Evolutionary conservation across 768 basidiomycete species (phyloP), one percentile per base, ranked within the genome.

Genomic region (Pholiota microspora): DNA sequence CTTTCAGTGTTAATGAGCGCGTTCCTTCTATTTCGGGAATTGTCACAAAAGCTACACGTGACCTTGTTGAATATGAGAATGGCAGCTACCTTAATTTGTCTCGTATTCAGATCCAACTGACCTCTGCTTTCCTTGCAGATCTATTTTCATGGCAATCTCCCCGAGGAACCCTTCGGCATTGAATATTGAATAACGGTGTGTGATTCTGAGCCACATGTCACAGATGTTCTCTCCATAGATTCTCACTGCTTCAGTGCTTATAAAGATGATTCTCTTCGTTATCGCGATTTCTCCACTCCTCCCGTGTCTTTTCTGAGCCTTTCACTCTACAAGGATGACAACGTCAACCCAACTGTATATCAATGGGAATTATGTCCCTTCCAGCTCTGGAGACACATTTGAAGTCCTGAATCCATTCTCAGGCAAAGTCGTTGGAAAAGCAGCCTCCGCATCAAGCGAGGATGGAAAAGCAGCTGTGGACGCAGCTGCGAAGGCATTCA

Each of bases 381-480:
- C 78, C 13, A 71, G 68, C 56, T 60, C 59, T 5, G 67, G 55
- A 2, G 67, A 67, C 7, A 75, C 74, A 8, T 84, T 80, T 60
- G 72, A 80, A 45, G 74, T 83, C 16, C 63, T 61, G 44, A 81
- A 77, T 53, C 75, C 79, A 2, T 67, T 69, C 54, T 71, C 77
- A 3, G 67, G 73, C 3, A 36, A 66, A 9, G 69, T 79, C 24
- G 78, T 80, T 13, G 78, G 80, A 2, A 67, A 59, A 24, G 69
- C 74, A 4, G 78, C 78, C 2, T 72, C 80, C 2, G 82, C 81
- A 0, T 72, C 73, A 10, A 70, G 68, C 38, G 69, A 64, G n/a
- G 77, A 80, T 55, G 77, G 76, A 49, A 68, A 64, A 34, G 71
- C 69, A 0, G 81, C 80, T 2, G 69, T 81, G 25, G 70, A 77